Base-by-base conservation (phyloP, 805 yeast species). In the Schizosaccharomyces lindneri region DNA sequence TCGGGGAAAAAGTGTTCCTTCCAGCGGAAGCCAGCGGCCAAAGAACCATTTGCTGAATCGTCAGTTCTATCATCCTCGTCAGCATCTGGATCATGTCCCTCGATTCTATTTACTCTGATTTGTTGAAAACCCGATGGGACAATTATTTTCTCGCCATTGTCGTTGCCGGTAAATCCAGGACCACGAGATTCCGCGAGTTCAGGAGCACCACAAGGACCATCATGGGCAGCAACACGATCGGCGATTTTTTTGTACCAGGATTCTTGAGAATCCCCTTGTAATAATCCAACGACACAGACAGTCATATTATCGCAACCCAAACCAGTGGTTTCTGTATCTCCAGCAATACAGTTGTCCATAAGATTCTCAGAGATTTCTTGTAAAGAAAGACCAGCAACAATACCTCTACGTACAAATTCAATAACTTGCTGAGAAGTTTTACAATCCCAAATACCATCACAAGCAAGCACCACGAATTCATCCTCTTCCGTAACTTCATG, bases 401-500 rank as follows among this genome's bases (percentile, higher is more conserved):
- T 79, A 62, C 95, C 96, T 70, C 93, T 80, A 74, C 96, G 84
- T 62, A 90, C 89, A 73, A 93, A 81, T 73, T 89, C 96, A 59
- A 93, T 87, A 70, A 87, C 93, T 71, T 85, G 89, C 73, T 90
- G 97, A 32, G 95, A 85, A 2, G 94, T 79, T 70, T 89, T 78
- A 74, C 97, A 93, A 74, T 90, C 98, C 98, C 98, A 90, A 69
- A 90, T 90, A 70, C 98, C 98, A 71, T 90, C 98, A 75, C 98
- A 90, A 0, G 98, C 98, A 66, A 90, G 79, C 55, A 90, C 82
- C 39, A 90, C 77, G 70, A 90, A 90, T 74, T 90, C 98, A 73
- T 90, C 98, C 59, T 78, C 76, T 5, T 73, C 73, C 64, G 85
- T 77, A 60, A 84, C 72, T n/a, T 75, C 73, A 72, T 90, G 98